Conservation (phyloP, 805 yeast genomes). For the Suhomyces sp. region DNA sequence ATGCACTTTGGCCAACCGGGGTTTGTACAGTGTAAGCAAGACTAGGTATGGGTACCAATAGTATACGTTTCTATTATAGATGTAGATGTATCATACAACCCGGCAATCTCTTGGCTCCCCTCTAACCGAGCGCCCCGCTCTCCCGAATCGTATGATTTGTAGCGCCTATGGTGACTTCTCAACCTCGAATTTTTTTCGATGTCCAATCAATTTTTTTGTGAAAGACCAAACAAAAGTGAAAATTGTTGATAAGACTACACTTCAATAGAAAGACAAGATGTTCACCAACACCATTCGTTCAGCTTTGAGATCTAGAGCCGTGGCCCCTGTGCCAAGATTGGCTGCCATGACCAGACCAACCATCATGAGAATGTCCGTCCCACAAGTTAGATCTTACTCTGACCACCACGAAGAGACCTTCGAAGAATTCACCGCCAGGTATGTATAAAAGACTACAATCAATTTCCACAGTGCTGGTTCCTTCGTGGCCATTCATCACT, state of each 20-base stretch:
- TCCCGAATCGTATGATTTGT: constrained; percentile 3
- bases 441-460: constrained; percentile 11
- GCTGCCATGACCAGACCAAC: constrained; percentile 25
- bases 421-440: constrained; percentile 88
- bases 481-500: neutral
- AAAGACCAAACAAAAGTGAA: constrained; percentile 2
- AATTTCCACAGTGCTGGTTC: neutral
- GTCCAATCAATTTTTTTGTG: constrained; percentile 4
- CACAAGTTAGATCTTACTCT: constrained; percentile 65
- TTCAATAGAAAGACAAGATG: constrained; percentile 19
- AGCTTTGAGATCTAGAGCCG: constrained; percentile 37
- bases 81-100: no score
- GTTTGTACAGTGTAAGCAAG: neutral
- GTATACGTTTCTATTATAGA: neutral
- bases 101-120: neutral
- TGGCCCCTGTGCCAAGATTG: constrained; percentile 27
- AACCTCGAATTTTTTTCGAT: constrained; percentile 2
- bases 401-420: constrained; percentile 88
- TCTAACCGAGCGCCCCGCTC: neutral
- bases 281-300: constrained; percentile 41
- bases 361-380: constrained; percentile 20
- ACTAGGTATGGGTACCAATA: neutral
- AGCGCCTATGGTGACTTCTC: neutral
- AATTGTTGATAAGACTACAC: constrained; percentile 3
- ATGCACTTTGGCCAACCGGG: neutral